Evolutionary conservation across 2,329 filamentous ascomycete species (phyloP).

Genomic region (Endoconidiophora laricicola): DNA sequence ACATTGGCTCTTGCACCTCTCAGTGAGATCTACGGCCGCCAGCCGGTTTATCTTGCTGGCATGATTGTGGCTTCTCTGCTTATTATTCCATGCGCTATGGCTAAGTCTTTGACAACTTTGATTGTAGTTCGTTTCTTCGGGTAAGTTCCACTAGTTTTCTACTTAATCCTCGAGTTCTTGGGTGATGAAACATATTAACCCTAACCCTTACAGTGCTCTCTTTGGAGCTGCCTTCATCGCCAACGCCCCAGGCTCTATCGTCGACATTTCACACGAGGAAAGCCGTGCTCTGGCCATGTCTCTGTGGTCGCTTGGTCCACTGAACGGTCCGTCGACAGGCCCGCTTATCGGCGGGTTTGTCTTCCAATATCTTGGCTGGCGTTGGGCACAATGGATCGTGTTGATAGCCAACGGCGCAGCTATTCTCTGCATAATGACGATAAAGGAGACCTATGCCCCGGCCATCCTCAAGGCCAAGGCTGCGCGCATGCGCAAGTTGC

Average conservation of each 20-base stretch:
- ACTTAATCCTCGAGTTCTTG: slow-evolving; percentile 14
- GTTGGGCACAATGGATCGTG: slow-evolving; percentile 73
- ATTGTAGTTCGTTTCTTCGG: slow-evolving; percentile 61
- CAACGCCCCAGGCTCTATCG: slow-evolving; percentile 67
- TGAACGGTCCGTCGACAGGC: slow-evolving; percentile 47
- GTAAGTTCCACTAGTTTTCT: slow-evolving; percentile 23
- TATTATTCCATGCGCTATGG: slow-evolving; percentile 55
- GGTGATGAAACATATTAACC: slow-evolving; percentile 16
- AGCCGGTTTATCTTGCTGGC: slow-evolving; percentile 51
- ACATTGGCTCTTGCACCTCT: slow-evolving; percentile 59
- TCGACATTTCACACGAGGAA: slow-evolving; percentile 68
- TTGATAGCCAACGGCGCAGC: slow-evolving; percentile 53
- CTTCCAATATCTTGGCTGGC: slow-evolving; percentile 60
- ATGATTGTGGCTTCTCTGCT: slow-evolving; percentile 48
- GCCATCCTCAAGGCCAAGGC: slow-evolving; percentile 52
- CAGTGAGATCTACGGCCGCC: slow-evolving; percentile 51
- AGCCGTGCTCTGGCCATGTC: slow-evolving; percentile 69
- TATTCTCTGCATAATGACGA: slow-evolving; percentile 38
- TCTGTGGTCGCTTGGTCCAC: slow-evolving; percentile 66
- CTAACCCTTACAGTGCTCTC: slow-evolving; percentile 29
- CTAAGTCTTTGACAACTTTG: slow-evolving; percentile 48
- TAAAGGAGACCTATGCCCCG: slow-evolving; percentile 65
- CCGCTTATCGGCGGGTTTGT: slow-evolving; percentile 54
- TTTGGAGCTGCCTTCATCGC: slow-evolving; percentile 67
- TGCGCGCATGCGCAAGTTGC: slow-evolving; percentile 46